Evolutionary conservation across 768 basidiomycete genomes (phyloP).

Genomic region (Panaeolus papilionaceus): DNA sequence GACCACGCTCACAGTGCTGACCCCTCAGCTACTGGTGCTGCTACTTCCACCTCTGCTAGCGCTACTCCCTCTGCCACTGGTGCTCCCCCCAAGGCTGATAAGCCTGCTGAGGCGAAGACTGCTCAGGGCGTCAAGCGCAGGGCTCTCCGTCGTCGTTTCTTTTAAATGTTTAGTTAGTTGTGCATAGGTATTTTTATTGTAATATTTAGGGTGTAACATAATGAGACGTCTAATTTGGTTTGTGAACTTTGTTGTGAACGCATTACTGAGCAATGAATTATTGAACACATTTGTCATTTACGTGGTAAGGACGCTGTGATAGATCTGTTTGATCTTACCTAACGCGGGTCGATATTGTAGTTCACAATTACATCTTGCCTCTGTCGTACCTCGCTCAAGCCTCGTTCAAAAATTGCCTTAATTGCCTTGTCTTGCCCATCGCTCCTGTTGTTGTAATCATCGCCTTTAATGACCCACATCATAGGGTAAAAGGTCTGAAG

Average conservation of each 20-base stretch:
- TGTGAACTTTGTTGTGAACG: background rate
- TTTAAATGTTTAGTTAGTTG: background rate
- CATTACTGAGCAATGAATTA: no score
- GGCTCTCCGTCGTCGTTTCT: background rate
- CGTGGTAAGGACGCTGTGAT: no score
- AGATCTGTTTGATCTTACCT: no score
- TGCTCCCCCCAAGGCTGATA: background rate
- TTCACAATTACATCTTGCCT: no score
- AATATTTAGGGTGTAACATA: background rate
- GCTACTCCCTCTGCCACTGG: background rate
- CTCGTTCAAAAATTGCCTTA: no score
- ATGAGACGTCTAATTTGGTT: background rate
- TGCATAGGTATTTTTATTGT: background rate
- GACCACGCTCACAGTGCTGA: background rate
- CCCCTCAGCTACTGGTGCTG: background rate
- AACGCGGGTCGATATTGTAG: no score
- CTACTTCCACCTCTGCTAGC: background rate
- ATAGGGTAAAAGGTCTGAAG: no score
- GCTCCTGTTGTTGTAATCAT: no score
- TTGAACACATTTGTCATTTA: no score
- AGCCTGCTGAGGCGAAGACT: background rate
- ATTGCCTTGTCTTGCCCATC: no score
- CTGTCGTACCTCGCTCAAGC: no score
- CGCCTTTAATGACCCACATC: no score
- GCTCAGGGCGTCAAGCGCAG: slow-evolving; percentile 12